Base-by-base conservation (phyloP, 2,329 filamentous ascomycete genomes). In the Thielaviopsis punctulata region DNA sequence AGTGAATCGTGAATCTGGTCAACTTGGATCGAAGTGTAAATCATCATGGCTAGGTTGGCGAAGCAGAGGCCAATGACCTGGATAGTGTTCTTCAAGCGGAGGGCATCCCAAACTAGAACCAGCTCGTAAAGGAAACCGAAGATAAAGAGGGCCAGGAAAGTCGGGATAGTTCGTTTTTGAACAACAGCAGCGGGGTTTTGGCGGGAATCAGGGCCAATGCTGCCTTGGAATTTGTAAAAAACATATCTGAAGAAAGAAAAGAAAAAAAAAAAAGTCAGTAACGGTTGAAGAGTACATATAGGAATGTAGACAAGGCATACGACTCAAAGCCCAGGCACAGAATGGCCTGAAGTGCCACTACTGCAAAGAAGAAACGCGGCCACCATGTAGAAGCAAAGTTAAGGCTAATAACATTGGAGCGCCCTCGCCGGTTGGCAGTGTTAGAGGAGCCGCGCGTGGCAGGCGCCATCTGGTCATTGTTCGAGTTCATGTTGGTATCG, bases 71-170 rank as follows among this genome's bases (percentile, higher is more conserved):
- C 92, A 60, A 98, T 96, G 64, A 96, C 76, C 66, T 98, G 92
- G 72, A 98, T 98, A 10, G 92, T 98, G 69, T 98, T 98, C 68
- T 95, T 95, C 63, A 90, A 73, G 57, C 88, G 82, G 54, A 98
- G 73, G 15, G 90, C 92, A 70, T 98, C 92, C 76, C 88, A 96
- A 12, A 92, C 85, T 51, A 98, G 73, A 24, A 93, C 70, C 27
- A 96, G 70, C 63, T 95, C 82, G 69, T 96, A 98, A 54, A 98
- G 67, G 69, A 94, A 96, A 56, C 87, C 92, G 65, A 98, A 95
- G 65, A 95, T 95, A 72, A 96, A 95, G 46, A 98, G 79, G 22
- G 90, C 87, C 54, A 98, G 74, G 68, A 95, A 96, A 36, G 90
- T 96, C 23, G 92, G 90, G 57, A 98, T 95, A 0, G 89, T 82